Conservation (phyloP, 305 asterid genomes). For the Coffea humblotiana region DNA sequence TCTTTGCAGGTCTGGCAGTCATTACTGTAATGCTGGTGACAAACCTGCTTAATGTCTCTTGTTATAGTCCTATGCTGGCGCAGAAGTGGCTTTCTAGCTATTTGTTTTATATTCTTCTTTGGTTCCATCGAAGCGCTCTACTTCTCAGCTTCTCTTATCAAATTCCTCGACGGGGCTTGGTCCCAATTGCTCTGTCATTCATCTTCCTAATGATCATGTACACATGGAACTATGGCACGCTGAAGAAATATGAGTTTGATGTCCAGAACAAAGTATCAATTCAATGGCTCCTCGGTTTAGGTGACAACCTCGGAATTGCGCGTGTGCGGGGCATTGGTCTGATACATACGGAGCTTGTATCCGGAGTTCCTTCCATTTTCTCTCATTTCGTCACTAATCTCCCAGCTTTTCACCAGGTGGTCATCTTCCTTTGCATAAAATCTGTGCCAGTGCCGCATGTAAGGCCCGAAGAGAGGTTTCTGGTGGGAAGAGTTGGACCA, state of each 20-base stretch:
- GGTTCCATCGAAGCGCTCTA: conserved; percentile 88
- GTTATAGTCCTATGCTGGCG: conserved; percentile 88
- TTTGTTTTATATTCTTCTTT: conserved; percentile 71
- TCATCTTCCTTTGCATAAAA: conserved; percentile 70
- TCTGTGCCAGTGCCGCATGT: conserved; percentile 90
- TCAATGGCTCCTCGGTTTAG: conserved; percentile 74
- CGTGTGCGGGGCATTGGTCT: conserved; percentile 90
- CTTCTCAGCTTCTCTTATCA: conserved; percentile 89
- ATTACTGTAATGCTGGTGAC: conserved; percentile 95
- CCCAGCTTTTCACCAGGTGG: conserved; percentile 93
- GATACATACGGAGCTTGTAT: conserved; percentile 84
- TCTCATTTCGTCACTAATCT: conserved; percentile 86
- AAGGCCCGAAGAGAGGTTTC: conserved; percentile 74
- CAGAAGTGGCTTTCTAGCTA: conserved; percentile 46
- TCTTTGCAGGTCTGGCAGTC: conserved; percentile 75
- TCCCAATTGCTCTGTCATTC: conserved; percentile 67
- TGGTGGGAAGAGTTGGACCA: conserved; percentile 87
- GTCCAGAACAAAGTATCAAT: conserved; percentile 79
- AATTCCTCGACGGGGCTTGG: conserved; percentile 92
- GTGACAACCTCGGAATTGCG: conserved; percentile 76
- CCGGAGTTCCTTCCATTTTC: conserved; percentile 88
- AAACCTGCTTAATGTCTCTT: conserved; percentile 75
- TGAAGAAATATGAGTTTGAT: conserved; percentile 77
- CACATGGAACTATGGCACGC: conserved; percentile 81
- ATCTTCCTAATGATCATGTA: conserved; percentile 63